phyloP scores from a whole-genome alignment of 1,139 yeast genomes.

The Zygoascus meyerae region DNA sequence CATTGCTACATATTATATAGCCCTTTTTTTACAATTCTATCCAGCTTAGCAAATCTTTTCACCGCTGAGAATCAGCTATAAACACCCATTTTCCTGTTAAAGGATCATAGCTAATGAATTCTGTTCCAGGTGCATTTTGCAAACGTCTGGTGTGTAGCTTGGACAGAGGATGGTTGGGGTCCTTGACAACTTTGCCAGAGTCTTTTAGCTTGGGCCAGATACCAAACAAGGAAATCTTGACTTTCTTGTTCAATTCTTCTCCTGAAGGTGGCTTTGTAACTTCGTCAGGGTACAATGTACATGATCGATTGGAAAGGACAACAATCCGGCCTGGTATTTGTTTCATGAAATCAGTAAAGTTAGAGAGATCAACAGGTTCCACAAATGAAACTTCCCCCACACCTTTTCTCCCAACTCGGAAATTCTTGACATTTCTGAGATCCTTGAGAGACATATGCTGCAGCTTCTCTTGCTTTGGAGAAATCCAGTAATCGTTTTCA shows the following conservation, averaged over 20 bases:
- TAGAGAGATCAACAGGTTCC: constrained; percentile 76
- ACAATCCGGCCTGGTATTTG: constrained; percentile 62
- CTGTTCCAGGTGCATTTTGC: constrained; percentile 52
- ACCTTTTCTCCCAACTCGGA: constrained; percentile 74
- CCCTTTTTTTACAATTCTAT: constrained; percentile 5
- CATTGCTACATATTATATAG: constrained; percentile 1
- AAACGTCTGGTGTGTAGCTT: constrained; percentile 64
- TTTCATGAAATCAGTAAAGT: constrained; percentile 47
- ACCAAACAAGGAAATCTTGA: constrained; percentile 64
- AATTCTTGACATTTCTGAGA: constrained; percentile 56
- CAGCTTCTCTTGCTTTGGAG: constrained; percentile 66
- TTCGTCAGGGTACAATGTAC: constrained; percentile 70
- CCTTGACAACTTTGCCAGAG: constrained; percentile 68
- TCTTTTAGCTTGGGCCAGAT: constrained; percentile 75
- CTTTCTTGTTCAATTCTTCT: constrained; percentile 76
- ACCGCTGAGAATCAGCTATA: constrained; percentile 34
- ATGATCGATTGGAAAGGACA: constrained; percentile 53
- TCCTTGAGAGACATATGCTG: constrained; percentile 55
- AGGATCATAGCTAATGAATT: constrained; percentile 72
- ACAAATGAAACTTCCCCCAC: constrained; percentile 73
- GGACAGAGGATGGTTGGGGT: constrained; percentile 68
- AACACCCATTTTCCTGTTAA: constrained; percentile 80
- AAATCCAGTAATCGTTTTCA: constrained; percentile 80
- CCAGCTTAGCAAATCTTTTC: not conserved
- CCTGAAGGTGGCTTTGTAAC: constrained; percentile 58